Base-by-base conservation (phyloP, 2,329 filamentous ascomycete genomes). In the Aspergillus hiratsukae region DNA sequence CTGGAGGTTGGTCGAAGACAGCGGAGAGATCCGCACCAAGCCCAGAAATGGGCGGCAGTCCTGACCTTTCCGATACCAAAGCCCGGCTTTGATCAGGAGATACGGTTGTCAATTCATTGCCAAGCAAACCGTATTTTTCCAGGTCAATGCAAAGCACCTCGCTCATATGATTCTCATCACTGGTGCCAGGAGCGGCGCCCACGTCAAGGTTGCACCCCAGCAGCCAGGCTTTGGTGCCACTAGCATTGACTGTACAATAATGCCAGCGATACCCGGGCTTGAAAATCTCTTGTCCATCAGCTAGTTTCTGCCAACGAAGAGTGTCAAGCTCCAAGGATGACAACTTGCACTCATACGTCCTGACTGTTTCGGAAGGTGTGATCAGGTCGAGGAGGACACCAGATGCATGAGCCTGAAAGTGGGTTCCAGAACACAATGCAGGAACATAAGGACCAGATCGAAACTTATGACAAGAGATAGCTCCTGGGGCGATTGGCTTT, bases 171-270 rank as follows among this genome's bases (percentile, higher is more conserved):
- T 97, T 93, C 69, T 96, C 93, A 56, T 91, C 87, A 3, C 86
- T 87, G 14, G 84, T 82, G 1, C 83, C 87, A 17, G 87, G 79
- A 41, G 87, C 87, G 49, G 86, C 85, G 6, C 82, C 79, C 19
- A 81, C 77, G 43, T 96, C 91, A 3, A 89, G 87, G 2, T 89
- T 89, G 67, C 91, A 97, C 8, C 94, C 94, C n/a, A 99, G 81
- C 25, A 99, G 80, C 92, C 94, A 99, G 7, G 91, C 94, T 70
- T 96, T 96, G 6, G 94, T 97, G 5, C 93, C 93, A 66, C 96
- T 90, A 58, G 94, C 87, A 69, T 97, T 95, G 75, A 97, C 89
- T 3, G 91, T 96, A 72, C 94, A 97, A 71, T 99, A 99, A 72
- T 97, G 93, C 94, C 94, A 99, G 58, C 93, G 86, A 72, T 94